These are phyloP conservation scores for Metschnikowia santaceciliae DNA, from an alignment of 805 yeast genomes.

Conservation along the genomic window DNA sequence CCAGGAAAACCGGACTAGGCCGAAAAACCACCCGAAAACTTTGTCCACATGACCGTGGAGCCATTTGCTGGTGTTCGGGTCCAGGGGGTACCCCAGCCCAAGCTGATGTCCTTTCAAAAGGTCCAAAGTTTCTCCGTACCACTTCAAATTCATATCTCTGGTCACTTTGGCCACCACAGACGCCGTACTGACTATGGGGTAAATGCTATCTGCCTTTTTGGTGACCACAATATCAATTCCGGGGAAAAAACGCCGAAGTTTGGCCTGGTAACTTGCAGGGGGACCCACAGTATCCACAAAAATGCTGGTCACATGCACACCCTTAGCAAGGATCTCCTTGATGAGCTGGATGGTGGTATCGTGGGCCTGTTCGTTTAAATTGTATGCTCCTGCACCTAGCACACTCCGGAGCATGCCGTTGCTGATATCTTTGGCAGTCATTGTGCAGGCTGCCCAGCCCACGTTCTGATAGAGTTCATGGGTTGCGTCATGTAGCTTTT, in stretches of 20 bases:
- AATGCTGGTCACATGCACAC: slow-evolving; percentile 64
- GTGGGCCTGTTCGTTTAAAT: slow-evolving; percentile 94
- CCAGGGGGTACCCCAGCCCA: slow-evolving; percentile 95
- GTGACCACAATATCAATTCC: slow-evolving; percentile 70
- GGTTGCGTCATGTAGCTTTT: slow-evolving; percentile 46
- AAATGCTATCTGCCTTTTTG: slow-evolving; percentile 91
- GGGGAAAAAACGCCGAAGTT: slow-evolving; percentile 69
- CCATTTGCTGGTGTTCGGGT: slow-evolving; percentile 84
- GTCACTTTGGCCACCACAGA: slow-evolving; percentile 96
- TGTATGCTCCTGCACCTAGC: slow-evolving; percentile 51
- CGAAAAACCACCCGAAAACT: slow-evolving; percentile 80
- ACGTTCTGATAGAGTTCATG: slow-evolving; percentile 50
- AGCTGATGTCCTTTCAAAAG: slow-evolving; percentile 32
- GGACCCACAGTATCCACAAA: slow-evolving; percentile 98
- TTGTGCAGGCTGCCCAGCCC: slow-evolving; percentile 84
- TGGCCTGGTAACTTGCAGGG: slow-evolving; percentile 76
- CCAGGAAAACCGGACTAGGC: slow-evolving; percentile 86
- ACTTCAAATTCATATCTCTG: slow-evolving; percentile 61
- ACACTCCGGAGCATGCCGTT: slow-evolving; percentile 76
- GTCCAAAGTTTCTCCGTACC: slow-evolving; percentile 28
- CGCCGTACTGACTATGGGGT: slow-evolving; percentile 91
- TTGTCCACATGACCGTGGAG: slow-evolving; percentile 57
- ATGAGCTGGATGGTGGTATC: slow-evolving; percentile 85
- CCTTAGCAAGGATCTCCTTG: slow-evolving; percentile 54
- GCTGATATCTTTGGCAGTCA: slow-evolving; percentile 85